These are phyloP conservation scores for Pichia sorboxylosa DNA, from an alignment of 1,139 yeast genomes.

Conservation along the genomic window DNA sequence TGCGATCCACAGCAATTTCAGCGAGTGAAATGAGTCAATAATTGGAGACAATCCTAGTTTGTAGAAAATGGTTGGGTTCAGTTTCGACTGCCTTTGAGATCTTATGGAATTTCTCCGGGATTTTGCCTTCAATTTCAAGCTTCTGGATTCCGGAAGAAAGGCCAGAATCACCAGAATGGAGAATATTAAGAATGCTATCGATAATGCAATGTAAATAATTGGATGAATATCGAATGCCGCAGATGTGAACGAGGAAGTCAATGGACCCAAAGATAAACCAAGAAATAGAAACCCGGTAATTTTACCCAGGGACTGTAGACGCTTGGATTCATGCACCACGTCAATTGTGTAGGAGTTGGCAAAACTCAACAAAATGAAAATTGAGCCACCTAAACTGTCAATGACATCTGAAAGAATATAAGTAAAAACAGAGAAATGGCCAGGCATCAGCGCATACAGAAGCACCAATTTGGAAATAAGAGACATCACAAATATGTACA, in stretches of 20 bases:
- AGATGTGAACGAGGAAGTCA: conserved; percentile 34
- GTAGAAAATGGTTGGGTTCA: conserved; percentile 4
- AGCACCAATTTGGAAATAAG: conserved; percentile 23
- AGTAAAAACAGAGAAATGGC: conserved; percentile 25
- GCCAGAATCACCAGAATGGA: conserved; percentile 27
- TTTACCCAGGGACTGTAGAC: conserved; percentile 47
- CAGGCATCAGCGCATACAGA: conserved; percentile 25
- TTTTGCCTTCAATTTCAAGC: conserved; percentile 32
- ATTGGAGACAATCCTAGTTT: conserved; percentile 9
- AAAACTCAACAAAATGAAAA: conserved; percentile 38
- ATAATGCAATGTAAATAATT: conserved; percentile 1
- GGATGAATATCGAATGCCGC: neutral
- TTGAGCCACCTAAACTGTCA: conserved; percentile 46
- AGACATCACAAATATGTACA: conserved; percentile 24
- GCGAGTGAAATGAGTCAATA: conserved; percentile 32
- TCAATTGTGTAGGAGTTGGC: conserved; percentile 55
- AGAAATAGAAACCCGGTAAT: conserved; percentile 45
- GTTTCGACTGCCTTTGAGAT: conserved; percentile 16
- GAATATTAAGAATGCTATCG: conserved; percentile 6
- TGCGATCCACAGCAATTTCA: conserved; percentile 35
- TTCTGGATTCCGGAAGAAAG: conserved; percentile 49
- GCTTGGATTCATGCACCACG: conserved; percentile 41
- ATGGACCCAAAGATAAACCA: conserved; percentile 58
- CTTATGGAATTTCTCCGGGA: conserved; percentile 29
- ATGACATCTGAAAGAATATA: conserved; percentile 31